Evolutionary conservation across 2,329 filamentous ascomycete species (phyloP).

Genomic region (Fusarium sambucinum): DNA sequence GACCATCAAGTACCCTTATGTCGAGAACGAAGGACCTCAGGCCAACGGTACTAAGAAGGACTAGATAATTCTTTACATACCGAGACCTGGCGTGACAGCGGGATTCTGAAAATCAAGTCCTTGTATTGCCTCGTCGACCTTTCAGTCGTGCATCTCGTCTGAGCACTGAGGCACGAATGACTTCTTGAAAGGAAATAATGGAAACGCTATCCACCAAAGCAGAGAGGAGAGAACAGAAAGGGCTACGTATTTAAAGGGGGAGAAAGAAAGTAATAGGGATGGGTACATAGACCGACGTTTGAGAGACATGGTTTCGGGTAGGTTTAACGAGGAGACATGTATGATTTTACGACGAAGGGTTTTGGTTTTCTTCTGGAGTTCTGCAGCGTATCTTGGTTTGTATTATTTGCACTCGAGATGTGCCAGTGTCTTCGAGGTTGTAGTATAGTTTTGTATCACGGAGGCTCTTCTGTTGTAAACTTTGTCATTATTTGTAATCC

Average conservation of each 20-base stretch:
- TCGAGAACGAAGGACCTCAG: conserved; percentile 55
- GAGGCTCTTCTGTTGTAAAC: background rate
- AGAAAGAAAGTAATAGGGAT: conserved; percentile 8
- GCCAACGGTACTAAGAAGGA: conserved; percentile 57
- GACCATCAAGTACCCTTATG: conserved; percentile 88
- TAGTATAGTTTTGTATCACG: background rate
- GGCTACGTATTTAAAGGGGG: conserved; percentile 20
- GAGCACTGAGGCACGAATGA: background rate
- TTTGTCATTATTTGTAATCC: background rate
- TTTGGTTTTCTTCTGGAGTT: conserved; percentile 31
- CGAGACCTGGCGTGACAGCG: background rate
- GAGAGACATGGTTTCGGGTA: conserved; percentile 4
- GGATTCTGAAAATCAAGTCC: background rate
- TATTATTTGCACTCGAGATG: conserved; percentile 1
- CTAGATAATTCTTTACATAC: conserved; percentile 9
- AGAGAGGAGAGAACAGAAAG: background rate
- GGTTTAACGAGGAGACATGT: conserved; percentile 11
- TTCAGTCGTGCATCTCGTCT: background rate
- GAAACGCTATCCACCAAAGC: background rate
- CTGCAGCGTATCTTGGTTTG: conserved; percentile 24
- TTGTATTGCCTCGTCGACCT: background rate
- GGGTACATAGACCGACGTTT: conserved; percentile 20
- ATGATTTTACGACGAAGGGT: conserved; percentile 32
- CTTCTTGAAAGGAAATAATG: conserved; percentile 5
- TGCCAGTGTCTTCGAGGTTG: background rate